phyloP scores from a whole-genome alignment of 106 monocot genomes.

The Dendrobium chrysotoxum region DNA sequence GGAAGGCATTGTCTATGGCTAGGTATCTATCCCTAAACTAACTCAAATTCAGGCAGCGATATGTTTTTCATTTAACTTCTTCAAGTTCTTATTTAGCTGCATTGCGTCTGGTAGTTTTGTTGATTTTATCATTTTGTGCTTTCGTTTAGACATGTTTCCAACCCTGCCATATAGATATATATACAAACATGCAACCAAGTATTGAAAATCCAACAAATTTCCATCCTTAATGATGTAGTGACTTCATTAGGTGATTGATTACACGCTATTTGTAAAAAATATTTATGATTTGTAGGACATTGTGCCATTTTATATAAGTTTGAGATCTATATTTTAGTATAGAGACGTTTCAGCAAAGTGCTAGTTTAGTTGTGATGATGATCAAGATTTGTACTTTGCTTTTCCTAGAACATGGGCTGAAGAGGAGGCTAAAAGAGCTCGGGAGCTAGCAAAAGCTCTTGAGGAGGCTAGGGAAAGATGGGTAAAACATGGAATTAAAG shows the following conservation, averaged over 20 bases:
- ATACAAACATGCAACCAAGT: too few relatives aligned
- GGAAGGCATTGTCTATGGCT: constrained; percentile 90
- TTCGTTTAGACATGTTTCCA: too few relatives aligned
- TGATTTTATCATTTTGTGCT: neutral
- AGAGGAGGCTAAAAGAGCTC: constrained; percentile 85
- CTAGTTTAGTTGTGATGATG: too few relatives aligned
- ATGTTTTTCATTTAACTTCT: neutral
- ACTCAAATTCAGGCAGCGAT: neutral
- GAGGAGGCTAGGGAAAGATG: constrained; percentile 81
- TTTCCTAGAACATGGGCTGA: constrained; percentile 85
- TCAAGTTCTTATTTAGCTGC: neutral
- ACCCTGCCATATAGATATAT: neutral
- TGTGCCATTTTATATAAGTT: too few relatives aligned
- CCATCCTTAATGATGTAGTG: neutral
- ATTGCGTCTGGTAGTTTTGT: too few relatives aligned
- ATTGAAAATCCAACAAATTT: neutral
- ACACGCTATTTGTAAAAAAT: too few relatives aligned
- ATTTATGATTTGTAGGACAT: too few relatives aligned
- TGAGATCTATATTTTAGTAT: too few relatives aligned
- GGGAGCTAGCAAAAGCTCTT: constrained; percentile 79
- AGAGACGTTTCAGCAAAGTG: too few relatives aligned
- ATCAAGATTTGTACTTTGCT: too few relatives aligned
- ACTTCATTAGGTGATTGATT: too few relatives aligned
- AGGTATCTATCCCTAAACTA: constrained; percentile 28
- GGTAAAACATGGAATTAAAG: constrained; percentile 81